Evolutionary conservation across 495 filamentous ascomycete species (phyloP), one percentile per base, ranked within the genome.

Genomic region (Talaromyces stipitatus): DNA sequence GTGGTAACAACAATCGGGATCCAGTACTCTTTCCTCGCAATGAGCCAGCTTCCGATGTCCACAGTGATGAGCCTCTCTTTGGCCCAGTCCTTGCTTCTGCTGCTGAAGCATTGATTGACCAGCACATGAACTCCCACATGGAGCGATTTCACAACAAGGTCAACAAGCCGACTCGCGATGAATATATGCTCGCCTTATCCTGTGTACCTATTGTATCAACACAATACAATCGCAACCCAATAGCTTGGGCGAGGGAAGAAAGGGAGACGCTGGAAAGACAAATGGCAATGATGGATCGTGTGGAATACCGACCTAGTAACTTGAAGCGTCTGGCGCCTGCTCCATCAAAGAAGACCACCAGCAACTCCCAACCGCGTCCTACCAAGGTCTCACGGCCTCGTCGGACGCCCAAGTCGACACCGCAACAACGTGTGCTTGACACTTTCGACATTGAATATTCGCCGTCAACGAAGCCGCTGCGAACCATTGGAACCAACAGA

Each of bases 111-210:
- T 64, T 86, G 52, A 81, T 89, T 43, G 80, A 85, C 48, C 76
- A 80, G 43, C 87, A 91, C 68, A 84, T 90, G 55, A 78, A 79
- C 51, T 78, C 80, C n/a, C 78, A 85, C 46, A 80, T 84, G 58
- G 72, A 73, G 26, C 65, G 71, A 32, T 78, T 83, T 69, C 73
- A 73, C 60, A 78, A 79, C 56, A 79, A 77, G 55, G 64, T 78
- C 18, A 79, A 82, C 56, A 86, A 85, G 54, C 88, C 88, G 16
- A 81, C 79, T 3, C 75, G 73, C 23, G 84, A 86, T 59, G 87
- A 92, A 59, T 92, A 92, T 65, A 69, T 82, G 41, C 62, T 90
- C 45, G 81, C 82, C 1, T 68, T 92, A 22, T 80, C 78, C 50
- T 88, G 88, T 69, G 80, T 84, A 51, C 83, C 86, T 18, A 79